Percentiles rank a stretch among this genome's conserved stretches.
Evolutionary conservation across 768 basidiomycete genomes (phyloP).

Genomic region (Terana coerulea): DNA sequence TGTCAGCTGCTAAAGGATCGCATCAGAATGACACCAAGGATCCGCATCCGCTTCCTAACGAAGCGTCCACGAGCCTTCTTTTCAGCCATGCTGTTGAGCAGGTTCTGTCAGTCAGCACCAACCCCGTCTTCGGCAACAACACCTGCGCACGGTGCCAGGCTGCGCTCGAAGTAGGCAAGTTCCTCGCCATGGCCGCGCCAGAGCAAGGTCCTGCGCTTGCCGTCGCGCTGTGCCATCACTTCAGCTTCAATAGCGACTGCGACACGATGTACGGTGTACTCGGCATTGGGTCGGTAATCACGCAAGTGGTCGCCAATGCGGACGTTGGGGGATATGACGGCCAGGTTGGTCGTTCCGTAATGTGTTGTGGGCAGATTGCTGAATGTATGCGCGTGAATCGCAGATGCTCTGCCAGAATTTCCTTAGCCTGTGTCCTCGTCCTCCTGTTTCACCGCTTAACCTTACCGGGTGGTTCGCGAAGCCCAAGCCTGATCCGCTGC

Average conservation of each 20-base stretch:
- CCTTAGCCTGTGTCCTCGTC: slow-evolving; percentile 50
- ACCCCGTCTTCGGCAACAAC: slow-evolving; percentile 48
- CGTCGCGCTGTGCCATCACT: slow-evolving; percentile 56
- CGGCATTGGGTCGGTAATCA: slow-evolving; percentile 55
- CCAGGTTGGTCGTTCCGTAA: slow-evolving; percentile 42
- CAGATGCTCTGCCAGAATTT: slow-evolving; percentile 62
- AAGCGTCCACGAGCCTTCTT: slow-evolving; percentile 42
- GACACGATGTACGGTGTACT: slow-evolving; percentile 41
- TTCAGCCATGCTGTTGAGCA: slow-evolving; percentile 53
- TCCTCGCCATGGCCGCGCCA: slow-evolving; percentile 61
- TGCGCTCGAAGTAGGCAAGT: slow-evolving; percentile 58
- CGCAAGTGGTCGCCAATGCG: slow-evolving; percentile 69
- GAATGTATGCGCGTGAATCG: neutral
- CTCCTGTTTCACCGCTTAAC: slow-evolving; percentile 58
- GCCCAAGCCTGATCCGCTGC: slow-evolving; percentile 68
- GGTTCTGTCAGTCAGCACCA: slow-evolving; percentile 50
- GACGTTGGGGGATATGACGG: slow-evolving; percentile 73
- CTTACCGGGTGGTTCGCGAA: slow-evolving; percentile 69
- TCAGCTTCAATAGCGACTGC: slow-evolving; percentile 47
- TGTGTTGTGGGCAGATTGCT: neutral
- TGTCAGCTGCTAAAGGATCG: slow-evolving; percentile 1
- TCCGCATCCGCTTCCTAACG: slow-evolving; percentile 63
- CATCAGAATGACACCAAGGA: slow-evolving; percentile 52
- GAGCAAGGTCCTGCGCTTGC: slow-evolving; percentile 54
- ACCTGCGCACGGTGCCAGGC: slow-evolving; percentile 60